Conservation (phyloP, 352 stramenopile species). For the Globisporangium cederbergense region DNA sequence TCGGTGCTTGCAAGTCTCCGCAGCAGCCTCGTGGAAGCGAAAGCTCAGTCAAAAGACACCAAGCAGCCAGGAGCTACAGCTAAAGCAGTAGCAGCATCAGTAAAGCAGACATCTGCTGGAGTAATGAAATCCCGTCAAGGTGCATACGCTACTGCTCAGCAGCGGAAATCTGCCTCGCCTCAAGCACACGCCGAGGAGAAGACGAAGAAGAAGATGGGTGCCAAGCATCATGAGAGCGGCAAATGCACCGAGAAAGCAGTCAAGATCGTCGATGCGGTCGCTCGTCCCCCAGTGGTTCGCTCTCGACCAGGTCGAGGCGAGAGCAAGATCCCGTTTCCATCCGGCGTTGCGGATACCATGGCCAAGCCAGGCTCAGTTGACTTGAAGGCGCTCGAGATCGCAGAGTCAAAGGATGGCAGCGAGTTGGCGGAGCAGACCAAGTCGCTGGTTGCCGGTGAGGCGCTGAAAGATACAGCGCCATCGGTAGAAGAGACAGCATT, state of each 20-base stretch:
- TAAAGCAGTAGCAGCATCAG: background rate
- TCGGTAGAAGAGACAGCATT: background rate
- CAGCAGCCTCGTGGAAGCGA: background rate
- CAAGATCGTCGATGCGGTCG: background rate
- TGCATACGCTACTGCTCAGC: background rate
- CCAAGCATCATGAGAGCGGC: background rate
- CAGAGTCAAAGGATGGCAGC: background rate
- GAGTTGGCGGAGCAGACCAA: background rate
- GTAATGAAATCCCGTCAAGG: background rate
- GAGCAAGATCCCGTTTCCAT: slow-evolving; percentile 34
- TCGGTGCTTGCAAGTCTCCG: slow-evolving; percentile 33
- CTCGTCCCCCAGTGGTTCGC: slow-evolving; percentile 5
- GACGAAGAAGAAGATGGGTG: background rate
- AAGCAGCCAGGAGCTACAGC: slow-evolving; percentile 14
- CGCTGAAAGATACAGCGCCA: background rate
- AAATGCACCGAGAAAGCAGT: background rate
- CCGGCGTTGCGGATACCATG: background rate
- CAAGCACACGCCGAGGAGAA: background rate
- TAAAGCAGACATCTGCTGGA: background rate
- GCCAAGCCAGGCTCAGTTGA: background rate
- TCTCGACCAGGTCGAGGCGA: slow-evolving; percentile 23
- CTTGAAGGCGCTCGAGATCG: background rate
- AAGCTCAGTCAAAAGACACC: no score
- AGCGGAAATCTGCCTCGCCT: background rate
- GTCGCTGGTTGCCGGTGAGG: background rate